Percentiles rank a stretch among this genome's conserved stretches.
Conservation (phyloP, 202 grass and related monocot genomes). For the Eragrostis tef region DNA sequence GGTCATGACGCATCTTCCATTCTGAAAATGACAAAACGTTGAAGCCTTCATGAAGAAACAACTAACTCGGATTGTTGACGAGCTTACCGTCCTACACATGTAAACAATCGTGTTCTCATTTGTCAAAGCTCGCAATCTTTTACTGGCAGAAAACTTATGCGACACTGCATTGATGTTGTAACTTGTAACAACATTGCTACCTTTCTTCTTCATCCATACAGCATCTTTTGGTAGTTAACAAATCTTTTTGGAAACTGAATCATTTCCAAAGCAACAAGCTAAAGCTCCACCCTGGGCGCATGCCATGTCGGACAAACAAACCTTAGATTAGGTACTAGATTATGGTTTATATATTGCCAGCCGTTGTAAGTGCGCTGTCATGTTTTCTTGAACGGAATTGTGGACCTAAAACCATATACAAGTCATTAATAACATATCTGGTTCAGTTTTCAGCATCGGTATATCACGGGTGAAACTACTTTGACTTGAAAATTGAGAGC, state of each 20-base stretch:
- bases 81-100: not conserved
- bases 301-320: conserved; percentile 48
- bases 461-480: conserved; percentile 52
- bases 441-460: conserved; percentile 45
- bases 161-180: conserved; percentile 57
- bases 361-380: conserved; percentile 50
- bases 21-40: conserved; percentile 1
- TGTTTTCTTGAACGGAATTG: conserved; percentile 53
- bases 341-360: conserved; percentile 42
- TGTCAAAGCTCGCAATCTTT: conserved; percentile 54
- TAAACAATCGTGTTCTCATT: conserved; percentile 13
- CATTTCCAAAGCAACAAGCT: conserved; percentile 57
- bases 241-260: conserved; percentile 43
- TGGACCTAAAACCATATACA: conserved; percentile 46
- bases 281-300: conserved; percentile 46
- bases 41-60: conserved; percentile 18
- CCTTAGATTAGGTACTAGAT: conserved; percentile 37
- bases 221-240: conserved; percentile 32
- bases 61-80: conserved; percentile 3
- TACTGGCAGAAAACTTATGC: conserved; percentile 50
- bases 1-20: no score
- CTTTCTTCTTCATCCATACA: conserved; percentile 41
- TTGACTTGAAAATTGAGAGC: conserved; percentile 50
- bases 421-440: conserved; percentile 43
- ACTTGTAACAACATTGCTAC: conserved; percentile 21